Evolutionary conservation across 495 filamentous ascomycete genomes (phyloP), one percentile per base, ranked within the genome.

Genomic region (Aspergillus nanangensis): DNA sequence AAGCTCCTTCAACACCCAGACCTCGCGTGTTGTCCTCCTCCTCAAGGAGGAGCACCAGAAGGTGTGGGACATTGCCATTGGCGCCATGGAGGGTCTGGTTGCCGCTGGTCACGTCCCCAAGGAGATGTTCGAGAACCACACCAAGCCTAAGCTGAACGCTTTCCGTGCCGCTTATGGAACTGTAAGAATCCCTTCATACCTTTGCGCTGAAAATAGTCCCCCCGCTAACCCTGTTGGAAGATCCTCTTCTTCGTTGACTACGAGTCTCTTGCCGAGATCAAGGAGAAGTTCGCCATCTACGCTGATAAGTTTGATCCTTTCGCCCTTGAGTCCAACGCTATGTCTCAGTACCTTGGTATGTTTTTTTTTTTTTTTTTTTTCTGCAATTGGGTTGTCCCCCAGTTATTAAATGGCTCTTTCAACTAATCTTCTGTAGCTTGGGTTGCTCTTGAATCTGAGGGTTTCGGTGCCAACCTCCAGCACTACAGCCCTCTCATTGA

Each of bases 401-500:
- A 18, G 21, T 3, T 4, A 13, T 1, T n/a, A 5, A 23, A 23
- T 32, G n/a, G 9, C n/a, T n/a, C n/a, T n/a, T 31, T 10, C 45
- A 24, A 32, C 56, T 56, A 43, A 56, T 36, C 5, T 5, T 35
- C 3, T 22, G 2, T n/a, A 67, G 63, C 75, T 44, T 79, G 75
- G 75, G 62, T 66, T 31, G 75, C 75, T 5, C 68, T 79, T 15
- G 55, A 71, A 47, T 55, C 66, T 10, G 71, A 75, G 47, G 75
- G 75, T 24, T 54, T 79, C 44, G 75, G 75, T 24, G 66, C 60
- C 52, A 79, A 78, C 52, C 64, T 79, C 18, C 75, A 79, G 70
- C 75, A 79, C 61, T 77, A 75, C 61, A 76, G 70, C 54, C 70
- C 71, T n/a, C 55, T 74, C 10, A 69, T 77, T 48, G 72, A 77